These are phyloP conservation scores for Gossypium lobatum DNA, from an alignment of 441 rosid genomes.

Conservation along the genomic window DNA sequence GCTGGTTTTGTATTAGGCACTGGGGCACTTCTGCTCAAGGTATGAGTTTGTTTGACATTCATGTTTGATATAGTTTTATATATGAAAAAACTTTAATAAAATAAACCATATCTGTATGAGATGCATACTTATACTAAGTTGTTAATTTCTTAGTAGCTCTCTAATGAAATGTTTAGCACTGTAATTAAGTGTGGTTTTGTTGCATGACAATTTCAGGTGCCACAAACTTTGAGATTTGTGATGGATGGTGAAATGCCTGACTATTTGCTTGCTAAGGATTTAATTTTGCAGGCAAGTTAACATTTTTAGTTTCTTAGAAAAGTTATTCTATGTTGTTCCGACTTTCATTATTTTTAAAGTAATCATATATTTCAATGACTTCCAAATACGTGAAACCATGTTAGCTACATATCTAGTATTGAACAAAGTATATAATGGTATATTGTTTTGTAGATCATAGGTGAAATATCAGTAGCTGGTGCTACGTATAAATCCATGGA, in stretches of 20 bases:
- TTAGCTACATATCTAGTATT: no score
- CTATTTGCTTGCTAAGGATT: conserved; percentile 87
- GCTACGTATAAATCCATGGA: conserved; percentile 96
- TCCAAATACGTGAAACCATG: no score
- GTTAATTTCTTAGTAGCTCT: no score
- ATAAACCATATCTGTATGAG: no score
- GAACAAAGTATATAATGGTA: neutral
- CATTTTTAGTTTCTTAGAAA: neutral
- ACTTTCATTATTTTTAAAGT: no score
- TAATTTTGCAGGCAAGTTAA: conserved; percentile 81
- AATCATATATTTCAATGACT: no score
- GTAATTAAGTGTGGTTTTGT: neutral
- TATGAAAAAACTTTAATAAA: no score
- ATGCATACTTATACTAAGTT: no score
- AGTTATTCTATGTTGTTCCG: no score
- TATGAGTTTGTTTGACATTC: conserved; percentile 16
- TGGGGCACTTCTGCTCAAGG: conserved; percentile 91
- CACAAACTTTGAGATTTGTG: conserved; percentile 84
- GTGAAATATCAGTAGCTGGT: conserved; percentile 95
- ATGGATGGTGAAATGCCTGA: conserved; percentile 96
- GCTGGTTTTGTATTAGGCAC: conserved; percentile 90
- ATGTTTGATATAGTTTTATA: neutral
- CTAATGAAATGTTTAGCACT: neutral
- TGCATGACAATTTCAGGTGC: conserved; percentile 52
- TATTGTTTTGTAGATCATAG: conserved; percentile 61